These are phyloP conservation scores for Flaveria trinervia DNA, from an alignment of 129 eudicot species.

Conservation along the genomic window DNA sequence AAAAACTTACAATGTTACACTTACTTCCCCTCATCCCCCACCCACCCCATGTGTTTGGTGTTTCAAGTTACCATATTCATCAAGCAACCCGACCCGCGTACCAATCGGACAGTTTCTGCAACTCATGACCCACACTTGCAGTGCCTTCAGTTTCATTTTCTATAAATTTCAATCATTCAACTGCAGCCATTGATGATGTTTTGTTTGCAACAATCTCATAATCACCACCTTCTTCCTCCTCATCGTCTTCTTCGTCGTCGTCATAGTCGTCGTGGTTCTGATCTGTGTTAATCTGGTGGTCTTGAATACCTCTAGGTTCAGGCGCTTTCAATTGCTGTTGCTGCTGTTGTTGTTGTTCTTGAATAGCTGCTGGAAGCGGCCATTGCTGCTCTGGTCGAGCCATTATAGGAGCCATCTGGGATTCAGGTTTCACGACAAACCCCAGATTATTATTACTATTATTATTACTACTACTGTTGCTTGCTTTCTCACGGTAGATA, in stretches of 20 bases:
- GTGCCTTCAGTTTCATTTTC: constrained; percentile 35
- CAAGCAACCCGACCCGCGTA: constrained; percentile 44
- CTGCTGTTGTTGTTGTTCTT: constrained; percentile 16
- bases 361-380: constrained; percentile 46
- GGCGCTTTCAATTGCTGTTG: constrained; percentile 21
- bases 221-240: constrained; percentile 57
- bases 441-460: not conserved
- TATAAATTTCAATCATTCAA: constrained; percentile 45
- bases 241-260: constrained; percentile 50
- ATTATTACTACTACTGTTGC: not conserved
- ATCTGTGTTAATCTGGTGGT: constrained; percentile 38
- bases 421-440: constrained; percentile 37
- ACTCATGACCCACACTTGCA: constrained; percentile 48
- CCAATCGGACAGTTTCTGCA: constrained; percentile 43
- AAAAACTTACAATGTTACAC: constrained; percentile 47
- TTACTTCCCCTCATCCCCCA: constrained; percentile 40
- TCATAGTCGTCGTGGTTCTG: constrained; percentile 44
- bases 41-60: constrained; percentile 34
- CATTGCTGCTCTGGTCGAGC: constrained; percentile 83
- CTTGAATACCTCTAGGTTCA: constrained; percentile 21
- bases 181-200: constrained; percentile 55
- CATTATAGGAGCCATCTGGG: constrained; percentile 58
- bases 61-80: constrained; percentile 28
- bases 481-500: constrained; percentile 63
- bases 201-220: constrained; percentile 77